A percentile compares a stretch with the other conserved stretches of the same genome.
Conservation (phyloP, 2,329 filamentous ascomycete species). For the Zymoseptoria ardabiliae region DNA sequence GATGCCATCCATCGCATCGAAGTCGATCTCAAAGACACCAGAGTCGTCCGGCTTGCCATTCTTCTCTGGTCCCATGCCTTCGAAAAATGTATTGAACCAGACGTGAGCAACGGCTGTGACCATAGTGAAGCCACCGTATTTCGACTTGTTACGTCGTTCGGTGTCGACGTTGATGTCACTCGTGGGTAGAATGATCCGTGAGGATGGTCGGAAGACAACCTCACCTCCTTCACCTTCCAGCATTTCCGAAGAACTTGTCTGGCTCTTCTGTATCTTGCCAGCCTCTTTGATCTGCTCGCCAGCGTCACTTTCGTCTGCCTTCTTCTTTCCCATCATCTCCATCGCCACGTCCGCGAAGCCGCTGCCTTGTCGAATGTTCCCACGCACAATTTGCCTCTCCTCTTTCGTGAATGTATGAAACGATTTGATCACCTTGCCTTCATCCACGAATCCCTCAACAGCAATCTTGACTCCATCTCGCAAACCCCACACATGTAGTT, state of each 20-base stretch:
- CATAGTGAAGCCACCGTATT: conserved; percentile 71
- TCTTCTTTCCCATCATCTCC: conserved; percentile 36
- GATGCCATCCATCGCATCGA: conserved; percentile 83
- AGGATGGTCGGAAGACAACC: conserved; percentile 68
- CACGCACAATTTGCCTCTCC: conserved; percentile 62
- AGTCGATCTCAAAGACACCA: conserved; percentile 65
- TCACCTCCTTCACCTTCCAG: conserved; percentile 49
- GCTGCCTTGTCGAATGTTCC: conserved; percentile 40
- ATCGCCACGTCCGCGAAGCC: conserved; percentile 40
- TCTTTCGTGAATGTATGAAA: conserved; percentile 71
- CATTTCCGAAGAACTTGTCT: conserved; percentile 31
- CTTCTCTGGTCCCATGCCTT: conserved; percentile 67
- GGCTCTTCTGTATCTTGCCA: conserved; percentile 12
- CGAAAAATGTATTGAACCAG: conserved; percentile 95
- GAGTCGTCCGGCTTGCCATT: conserved; percentile 58
- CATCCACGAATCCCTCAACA: conserved; percentile 79
- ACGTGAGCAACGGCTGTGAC: conserved; percentile 89
- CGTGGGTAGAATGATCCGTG: conserved; percentile 63
- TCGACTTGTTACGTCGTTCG: conserved; percentile 74
- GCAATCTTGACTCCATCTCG: conserved; percentile 80
- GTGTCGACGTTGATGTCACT: conserved; percentile 88
- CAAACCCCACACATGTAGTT: conserved; percentile 85
- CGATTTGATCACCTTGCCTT: conserved; percentile 75
- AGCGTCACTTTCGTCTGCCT: conserved; percentile 14
- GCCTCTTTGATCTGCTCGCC: conserved; percentile 14